phyloP scores from a whole-genome alignment of 495 filamentous ascomycete species.

The Trichoderma asperelloides region DNA sequence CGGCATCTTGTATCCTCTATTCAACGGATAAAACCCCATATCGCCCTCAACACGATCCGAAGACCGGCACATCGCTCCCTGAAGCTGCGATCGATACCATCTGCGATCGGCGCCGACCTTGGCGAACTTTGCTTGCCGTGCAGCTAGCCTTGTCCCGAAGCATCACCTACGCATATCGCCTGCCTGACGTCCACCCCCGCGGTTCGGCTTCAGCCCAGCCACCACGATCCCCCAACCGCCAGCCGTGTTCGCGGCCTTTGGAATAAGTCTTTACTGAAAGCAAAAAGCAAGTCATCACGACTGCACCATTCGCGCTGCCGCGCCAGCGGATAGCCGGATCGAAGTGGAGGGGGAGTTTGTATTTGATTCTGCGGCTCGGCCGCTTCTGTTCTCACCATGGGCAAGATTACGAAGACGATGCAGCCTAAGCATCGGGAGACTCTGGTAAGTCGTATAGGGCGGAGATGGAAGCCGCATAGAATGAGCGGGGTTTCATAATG shows the following conservation, averaged over 20 bases:
- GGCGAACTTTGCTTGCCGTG: background rate
- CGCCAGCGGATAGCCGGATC: constrained; percentile 8
- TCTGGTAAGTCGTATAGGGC: constrained; percentile 48
- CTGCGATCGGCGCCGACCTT: background rate
- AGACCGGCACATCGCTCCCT: background rate
- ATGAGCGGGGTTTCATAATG: constrained; percentile 8
- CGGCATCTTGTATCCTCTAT: background rate
- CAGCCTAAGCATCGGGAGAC: constrained; percentile 89
- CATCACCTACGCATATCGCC: background rate
- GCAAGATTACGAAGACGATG: constrained; percentile 94
- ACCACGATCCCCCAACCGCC: background rate
- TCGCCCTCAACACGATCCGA: background rate
- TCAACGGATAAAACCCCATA: background rate
- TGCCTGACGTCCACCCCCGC: background rate
- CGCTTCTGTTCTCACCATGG: constrained; percentile 57
- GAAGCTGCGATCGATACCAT: background rate
- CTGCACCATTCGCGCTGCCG: constrained; percentile 5
- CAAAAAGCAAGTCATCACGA: background rate
- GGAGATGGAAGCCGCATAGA: background rate
- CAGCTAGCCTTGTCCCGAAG: background rate
- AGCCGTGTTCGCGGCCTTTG: background rate
- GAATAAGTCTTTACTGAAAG: background rate
- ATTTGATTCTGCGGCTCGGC: constrained; percentile 40
- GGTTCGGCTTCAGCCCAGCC: background rate
- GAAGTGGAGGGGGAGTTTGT: constrained; percentile 41